phyloP scores from a whole-genome alignment of 805 yeast genomes.

The Saturnispora halmiae region DNA sequence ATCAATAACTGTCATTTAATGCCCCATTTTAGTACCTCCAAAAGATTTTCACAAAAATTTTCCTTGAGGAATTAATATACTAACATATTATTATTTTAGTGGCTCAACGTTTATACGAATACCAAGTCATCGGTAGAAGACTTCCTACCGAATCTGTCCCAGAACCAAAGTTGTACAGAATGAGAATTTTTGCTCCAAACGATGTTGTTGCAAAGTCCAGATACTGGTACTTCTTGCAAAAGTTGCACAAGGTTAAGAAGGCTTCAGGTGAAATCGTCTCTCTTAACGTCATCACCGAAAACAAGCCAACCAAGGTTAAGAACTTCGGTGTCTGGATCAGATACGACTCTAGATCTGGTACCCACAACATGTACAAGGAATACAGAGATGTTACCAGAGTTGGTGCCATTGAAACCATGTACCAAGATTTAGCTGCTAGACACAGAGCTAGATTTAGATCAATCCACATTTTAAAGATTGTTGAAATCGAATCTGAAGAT shows the following conservation, averaged over 20 bases:
- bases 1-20: background rate
- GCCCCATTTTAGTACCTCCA: no score
- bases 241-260: conserved; percentile 98
- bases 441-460: conserved; percentile 99
- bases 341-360: conserved; percentile 99
- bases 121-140: conserved; percentile 99
- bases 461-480: conserved; percentile 98
- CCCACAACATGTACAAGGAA: conserved; percentile 99
- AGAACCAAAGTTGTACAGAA: conserved; percentile 99
- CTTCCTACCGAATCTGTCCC: conserved; percentile 98
- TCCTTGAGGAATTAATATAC: background rate
- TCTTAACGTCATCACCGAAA: conserved; percentile 83
- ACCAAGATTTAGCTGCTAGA: conserved; percentile 99
- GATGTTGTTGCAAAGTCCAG: conserved; percentile 99
- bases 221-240: conserved; percentile 99
- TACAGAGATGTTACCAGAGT: conserved; percentile 99
- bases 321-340: conserved; percentile 99
- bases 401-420: conserved; percentile 96
- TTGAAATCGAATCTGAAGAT: conserved; percentile 93
- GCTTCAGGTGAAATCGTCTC: conserved; percentile 99
- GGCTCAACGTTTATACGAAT: conserved; percentile 93
- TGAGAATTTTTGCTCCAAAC: conserved; percentile 99
- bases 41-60: no score
- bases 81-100: conserved; percentile 30
- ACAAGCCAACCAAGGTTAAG: conserved; percentile 98